These are phyloP conservation scores for Pigoraptor vietnamica DNA, from an alignment of 78 protist species.

Conservation along the genomic window DNA sequence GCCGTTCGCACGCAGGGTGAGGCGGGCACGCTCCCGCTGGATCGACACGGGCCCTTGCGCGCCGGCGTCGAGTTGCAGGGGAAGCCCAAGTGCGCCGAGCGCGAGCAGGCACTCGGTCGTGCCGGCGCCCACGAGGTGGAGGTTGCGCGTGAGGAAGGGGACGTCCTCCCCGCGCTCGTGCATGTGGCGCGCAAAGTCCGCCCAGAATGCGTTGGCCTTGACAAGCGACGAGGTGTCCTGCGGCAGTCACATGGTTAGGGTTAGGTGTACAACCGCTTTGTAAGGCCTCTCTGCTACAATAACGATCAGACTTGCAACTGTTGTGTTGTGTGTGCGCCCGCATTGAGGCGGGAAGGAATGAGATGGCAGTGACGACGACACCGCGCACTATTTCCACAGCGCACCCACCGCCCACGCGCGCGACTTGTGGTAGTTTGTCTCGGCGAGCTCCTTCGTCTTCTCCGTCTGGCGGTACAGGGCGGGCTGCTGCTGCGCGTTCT, in stretches of 20 bases:
- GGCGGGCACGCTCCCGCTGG: not conserved
- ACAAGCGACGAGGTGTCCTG: not conserved
- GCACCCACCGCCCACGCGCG: not conserved
- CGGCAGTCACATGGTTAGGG: not conserved
- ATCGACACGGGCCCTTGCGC: not conserved
- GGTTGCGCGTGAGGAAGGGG: not conserved
- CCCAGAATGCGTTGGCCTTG: not conserved
- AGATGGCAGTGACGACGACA: not conserved
- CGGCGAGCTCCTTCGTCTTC: not conserved
- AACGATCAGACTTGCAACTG: no score
- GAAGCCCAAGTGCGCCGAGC: not conserved
- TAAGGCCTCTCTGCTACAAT: no score
- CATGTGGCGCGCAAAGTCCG: not conserved
- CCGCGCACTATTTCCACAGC: not conserved
- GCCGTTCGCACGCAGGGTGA: not conserved
- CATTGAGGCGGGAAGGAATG: no score
- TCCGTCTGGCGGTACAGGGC: not conserved
- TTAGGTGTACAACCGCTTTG: not conserved
- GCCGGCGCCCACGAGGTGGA: not conserved
- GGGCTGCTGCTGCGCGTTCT: not conserved
- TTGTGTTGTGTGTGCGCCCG: no score
- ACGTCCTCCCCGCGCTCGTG: not conserved
- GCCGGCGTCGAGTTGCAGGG: not conserved
- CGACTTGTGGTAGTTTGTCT: not conserved
- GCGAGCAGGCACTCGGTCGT: not conserved